Conservation (phyloP, 2,329 filamentous ascomycete species). For the Pseudomassariella vexata region DNA sequence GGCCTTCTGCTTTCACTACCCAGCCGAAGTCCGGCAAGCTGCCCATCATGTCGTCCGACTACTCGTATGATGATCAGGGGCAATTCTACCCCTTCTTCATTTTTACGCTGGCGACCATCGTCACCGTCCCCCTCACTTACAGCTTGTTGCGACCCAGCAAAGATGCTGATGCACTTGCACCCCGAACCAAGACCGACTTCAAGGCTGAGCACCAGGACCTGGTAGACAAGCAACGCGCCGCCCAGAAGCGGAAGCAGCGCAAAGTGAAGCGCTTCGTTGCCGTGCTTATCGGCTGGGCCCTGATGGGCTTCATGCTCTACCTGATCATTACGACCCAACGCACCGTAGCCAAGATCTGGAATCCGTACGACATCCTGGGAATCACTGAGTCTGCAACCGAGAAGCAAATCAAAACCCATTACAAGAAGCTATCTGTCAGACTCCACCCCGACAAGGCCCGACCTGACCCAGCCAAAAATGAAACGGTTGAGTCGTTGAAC, state of each 20-base stretch:
- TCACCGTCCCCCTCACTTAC: slow-evolving; percentile 88
- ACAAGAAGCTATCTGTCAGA: slow-evolving; percentile 78
- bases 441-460: slow-evolving; percentile 91
- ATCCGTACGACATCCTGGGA: slow-evolving; percentile 91
- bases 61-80: slow-evolving; percentile 96
- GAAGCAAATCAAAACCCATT: slow-evolving; percentile 87
- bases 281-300: slow-evolving; percentile 69
- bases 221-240: slow-evolving; percentile 74
- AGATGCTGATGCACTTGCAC: slow-evolving; percentile 72
- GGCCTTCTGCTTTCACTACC: too few relatives aligned
- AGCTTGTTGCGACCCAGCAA: slow-evolving; percentile 74
- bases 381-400: slow-evolving; percentile 80
- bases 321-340: slow-evolving; percentile 76
- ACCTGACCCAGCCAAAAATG: slow-evolving; percentile 79
- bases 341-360: slow-evolving; percentile 75
- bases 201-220: slow-evolving; percentile 77
- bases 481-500: slow-evolving; percentile 80
- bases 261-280: slow-evolving; percentile 78
- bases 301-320: slow-evolving; percentile 89
- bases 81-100: slow-evolving; percentile 99
- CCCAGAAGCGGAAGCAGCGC: slow-evolving; percentile 85
- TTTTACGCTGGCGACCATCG: slow-evolving; percentile 78
- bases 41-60: slow-evolving; percentile 80
- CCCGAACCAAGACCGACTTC: slow-evolving; percentile 76
- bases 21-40: too few relatives aligned